Conservation (phyloP, 1,284 basidiomycete species). For the Laetiporus sulphureus region DNA sequence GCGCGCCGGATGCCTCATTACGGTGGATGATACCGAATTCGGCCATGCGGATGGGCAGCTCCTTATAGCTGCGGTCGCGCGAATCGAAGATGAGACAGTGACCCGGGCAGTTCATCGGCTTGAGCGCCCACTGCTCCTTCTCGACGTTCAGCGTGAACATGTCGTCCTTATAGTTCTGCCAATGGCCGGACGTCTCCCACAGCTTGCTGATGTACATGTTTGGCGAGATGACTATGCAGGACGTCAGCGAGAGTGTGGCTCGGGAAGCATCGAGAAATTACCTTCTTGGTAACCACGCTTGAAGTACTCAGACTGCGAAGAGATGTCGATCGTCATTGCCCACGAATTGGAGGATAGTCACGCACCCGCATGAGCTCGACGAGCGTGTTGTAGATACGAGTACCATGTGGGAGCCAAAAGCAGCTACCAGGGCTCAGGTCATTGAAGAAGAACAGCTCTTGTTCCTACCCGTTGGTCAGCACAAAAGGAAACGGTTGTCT, state of each 20-base stretch:
- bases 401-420: constrained; percentile 97
- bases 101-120: constrained; percentile 99
- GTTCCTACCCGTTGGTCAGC: constrained; percentile 71
- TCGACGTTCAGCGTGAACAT: constrained; percentile 95
- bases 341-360: constrained; percentile 10
- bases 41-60: constrained; percentile 94
- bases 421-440: constrained; percentile 92
- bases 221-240: constrained; percentile 79
- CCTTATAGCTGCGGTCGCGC: constrained; percentile 91
- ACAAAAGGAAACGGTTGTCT: too few species aligned
- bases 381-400: constrained; percentile 94
- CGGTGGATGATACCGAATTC: constrained; percentile 98
- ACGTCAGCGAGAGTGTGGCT: too few species aligned
- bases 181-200: constrained; percentile 98
- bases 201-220: constrained; percentile 98
- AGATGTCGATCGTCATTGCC: constrained; percentile 1
- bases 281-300: constrained; percentile 87
- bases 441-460: constrained; percentile 99
- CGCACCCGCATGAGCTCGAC: constrained; percentile 85
- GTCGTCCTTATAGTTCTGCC: constrained; percentile 96
- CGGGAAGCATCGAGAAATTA: too few species aligned
- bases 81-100: constrained; percentile 97
- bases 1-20: constrained; percentile 93
- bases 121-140: constrained; percentile 91
- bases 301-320: constrained; percentile 63